Evolutionary conservation across 2,329 filamentous ascomycete genomes (phyloP).

Genomic region (Cadophora malorum): DNA sequence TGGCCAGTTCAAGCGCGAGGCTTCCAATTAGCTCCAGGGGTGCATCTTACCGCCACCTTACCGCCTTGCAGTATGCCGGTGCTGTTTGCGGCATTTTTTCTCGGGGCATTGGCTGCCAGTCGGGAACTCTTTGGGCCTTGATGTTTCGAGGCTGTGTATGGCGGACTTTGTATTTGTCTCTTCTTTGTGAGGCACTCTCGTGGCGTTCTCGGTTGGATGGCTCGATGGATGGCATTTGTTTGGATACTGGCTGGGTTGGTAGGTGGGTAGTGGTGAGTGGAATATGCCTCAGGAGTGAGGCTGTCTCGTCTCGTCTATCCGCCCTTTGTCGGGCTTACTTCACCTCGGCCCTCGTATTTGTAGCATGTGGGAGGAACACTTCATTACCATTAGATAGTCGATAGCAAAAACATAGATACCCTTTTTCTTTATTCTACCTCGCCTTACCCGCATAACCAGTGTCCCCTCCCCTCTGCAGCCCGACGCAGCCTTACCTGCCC

Average conservation of each 20-base stretch:
- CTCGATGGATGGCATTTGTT: neutral
- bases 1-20: conserved; percentile 4
- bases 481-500: neutral
- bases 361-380: neutral
- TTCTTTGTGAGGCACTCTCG: neutral
- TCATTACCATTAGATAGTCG: neutral
- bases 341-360: neutral
- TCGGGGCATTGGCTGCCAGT: neutral
- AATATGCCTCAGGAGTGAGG: neutral
- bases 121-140: neutral
- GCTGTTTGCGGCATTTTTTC: conserved; percentile 4
- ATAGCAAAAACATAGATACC: neutral
- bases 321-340: neutral
- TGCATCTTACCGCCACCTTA: neutral
- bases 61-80: neutral
- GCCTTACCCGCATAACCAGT: too few relatives aligned
- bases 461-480: too few relatives aligned
- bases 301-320: neutral
- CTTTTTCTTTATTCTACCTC: neutral
- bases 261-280: neutral
- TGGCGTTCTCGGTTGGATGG: neutral
- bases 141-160: neutral
- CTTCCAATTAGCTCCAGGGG: neutral
- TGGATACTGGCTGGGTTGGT: neutral
- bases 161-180: conserved; percentile 6